A percentile compares a stretch with the other conserved stretches of the same genome.
phyloP scores from a whole-genome alignment of 2,329 filamentous ascomycete genomes.

The Aspergillus versicolor region DNA sequence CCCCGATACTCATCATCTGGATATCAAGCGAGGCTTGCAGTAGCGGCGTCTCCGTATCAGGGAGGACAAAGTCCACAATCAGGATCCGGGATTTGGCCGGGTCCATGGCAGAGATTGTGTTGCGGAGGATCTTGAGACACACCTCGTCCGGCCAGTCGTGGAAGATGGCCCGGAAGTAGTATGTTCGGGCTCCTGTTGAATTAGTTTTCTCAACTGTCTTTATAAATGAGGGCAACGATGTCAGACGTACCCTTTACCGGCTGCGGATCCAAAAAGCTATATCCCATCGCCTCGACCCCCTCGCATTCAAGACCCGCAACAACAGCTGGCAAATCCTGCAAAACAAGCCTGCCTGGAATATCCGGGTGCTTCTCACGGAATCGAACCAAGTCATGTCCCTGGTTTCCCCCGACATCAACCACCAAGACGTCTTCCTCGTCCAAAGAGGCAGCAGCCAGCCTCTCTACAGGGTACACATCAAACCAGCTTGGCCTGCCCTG shows the following conservation, averaged over 20 bases:
- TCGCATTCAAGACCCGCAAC: conserved; percentile 11
- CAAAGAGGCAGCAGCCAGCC: conserved; percentile 22
- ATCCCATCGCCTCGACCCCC: conserved; percentile 31
- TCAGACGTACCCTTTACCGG: conserved; percentile 26
- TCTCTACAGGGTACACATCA: conserved; percentile 31
- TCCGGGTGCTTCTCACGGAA: conserved; percentile 34
- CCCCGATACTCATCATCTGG: conserved; percentile 40
- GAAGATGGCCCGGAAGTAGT: conserved; percentile 40
- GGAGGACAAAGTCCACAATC: conserved; percentile 38
- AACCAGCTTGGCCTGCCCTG: conserved; percentile 32
- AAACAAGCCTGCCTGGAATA: conserved; percentile 34
- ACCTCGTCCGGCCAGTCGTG: conserved; percentile 39
- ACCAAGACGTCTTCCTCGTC: conserved; percentile 32
- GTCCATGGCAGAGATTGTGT: conserved; percentile 34
- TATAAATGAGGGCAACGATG: too few species aligned
- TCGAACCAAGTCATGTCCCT: conserved; percentile 38
- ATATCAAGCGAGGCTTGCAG: conserved; percentile 35
- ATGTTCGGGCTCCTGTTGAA: conserved; percentile 29
- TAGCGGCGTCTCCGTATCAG: conserved; percentile 28
- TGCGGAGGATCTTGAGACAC: conserved; percentile 32
- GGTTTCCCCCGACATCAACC: conserved; percentile 45
- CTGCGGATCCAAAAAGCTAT: conserved; percentile 35
- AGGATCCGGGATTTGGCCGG: conserved; percentile 31
- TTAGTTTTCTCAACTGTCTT: background rate
- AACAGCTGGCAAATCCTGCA: conserved; percentile 42